These are phyloP conservation scores for Byssoonygena ceratinophila DNA, from an alignment of 2,329 filamentous ascomycete genomes.

Conservation along the genomic window DNA sequence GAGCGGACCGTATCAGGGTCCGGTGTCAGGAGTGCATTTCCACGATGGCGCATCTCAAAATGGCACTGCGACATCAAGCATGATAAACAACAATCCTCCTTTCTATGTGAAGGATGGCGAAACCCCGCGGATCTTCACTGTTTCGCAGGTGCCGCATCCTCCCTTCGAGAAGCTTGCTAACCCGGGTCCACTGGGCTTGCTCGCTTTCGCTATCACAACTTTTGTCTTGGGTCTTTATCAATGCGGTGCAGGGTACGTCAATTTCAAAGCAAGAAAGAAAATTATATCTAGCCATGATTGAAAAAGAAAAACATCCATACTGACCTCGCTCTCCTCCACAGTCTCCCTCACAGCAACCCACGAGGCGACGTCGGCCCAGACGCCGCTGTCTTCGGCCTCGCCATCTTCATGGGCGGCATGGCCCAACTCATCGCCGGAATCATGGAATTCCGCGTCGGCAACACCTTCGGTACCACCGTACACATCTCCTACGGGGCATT, in stretches of 20 bases:
- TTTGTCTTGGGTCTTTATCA: constrained; percentile 47
- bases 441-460: constrained; percentile 44
- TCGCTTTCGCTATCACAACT: constrained; percentile 56
- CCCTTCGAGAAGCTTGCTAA: constrained; percentile 35
- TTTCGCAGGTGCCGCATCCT: constrained; percentile 13
- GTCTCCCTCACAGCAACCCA: constrained; percentile 21
- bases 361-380: constrained; percentile 19
- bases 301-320: background rate
- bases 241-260: constrained; percentile 41
- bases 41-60: background rate
- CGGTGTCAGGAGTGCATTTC: background rate
- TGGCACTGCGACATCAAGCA: background rate
- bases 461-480: constrained; percentile 53
- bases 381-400: constrained; percentile 22
- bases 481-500: constrained; percentile 53
- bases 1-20: background rate
- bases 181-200: constrained; percentile 50
- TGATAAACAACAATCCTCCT: background rate
- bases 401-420: constrained; percentile 24
- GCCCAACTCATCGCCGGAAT: constrained; percentile 23
- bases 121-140: constrained; percentile 3
- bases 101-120: constrained; percentile 1
- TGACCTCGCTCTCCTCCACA: constrained; percentile 7
- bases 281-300: too few species aligned
- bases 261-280: too few species aligned